Percentiles rank a stretch among this genome's conserved stretches.
Evolutionary conservation across 1,284 basidiomycete species (phyloP).

Genomic region (Melampsora larici-populina): DNA sequence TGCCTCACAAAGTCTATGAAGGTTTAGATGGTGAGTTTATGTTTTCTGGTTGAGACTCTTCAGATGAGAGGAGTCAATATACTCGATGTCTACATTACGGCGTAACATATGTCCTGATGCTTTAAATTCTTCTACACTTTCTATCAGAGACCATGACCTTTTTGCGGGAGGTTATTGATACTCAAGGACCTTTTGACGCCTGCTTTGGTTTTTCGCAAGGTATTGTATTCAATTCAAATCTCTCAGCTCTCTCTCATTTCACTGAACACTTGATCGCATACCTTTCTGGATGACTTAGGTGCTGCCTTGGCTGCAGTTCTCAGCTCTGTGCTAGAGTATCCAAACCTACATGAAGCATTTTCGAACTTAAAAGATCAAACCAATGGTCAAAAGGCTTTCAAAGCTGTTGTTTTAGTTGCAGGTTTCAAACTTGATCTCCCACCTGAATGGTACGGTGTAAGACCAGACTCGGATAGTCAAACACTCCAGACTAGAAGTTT

Average conservation of each 20-base stretch:
- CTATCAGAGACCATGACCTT: conserved; percentile 27
- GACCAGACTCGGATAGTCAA: background rate
- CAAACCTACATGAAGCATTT: conserved; percentile 19
- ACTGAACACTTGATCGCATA: too few species aligned
- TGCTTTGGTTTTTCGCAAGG: conserved; percentile 44
- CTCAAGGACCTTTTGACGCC: conserved; percentile 41
- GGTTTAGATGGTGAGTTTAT: conserved; percentile 36
- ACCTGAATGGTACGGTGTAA: conserved; percentile 1
- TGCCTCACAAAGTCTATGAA: conserved; percentile 10
- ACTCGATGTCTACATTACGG: background rate
- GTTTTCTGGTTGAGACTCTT: background rate
- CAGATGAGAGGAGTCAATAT: background rate
- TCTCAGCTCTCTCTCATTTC: background rate
- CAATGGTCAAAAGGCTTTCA: conserved; percentile 22
- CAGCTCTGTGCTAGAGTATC: conserved; percentile 17
- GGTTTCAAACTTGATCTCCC: conserved; percentile 16
- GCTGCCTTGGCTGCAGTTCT: conserved; percentile 35
- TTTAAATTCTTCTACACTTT: background rate
- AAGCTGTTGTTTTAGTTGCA: conserved; percentile 37
- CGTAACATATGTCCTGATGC: background rate
- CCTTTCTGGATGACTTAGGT: conserved; percentile 4
- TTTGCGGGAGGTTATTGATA: conserved; percentile 26
- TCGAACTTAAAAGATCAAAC: conserved; percentile 3
- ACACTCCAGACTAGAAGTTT: conserved; percentile 30
- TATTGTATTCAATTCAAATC: background rate